Conservation (phyloP, 768 basidiomycete species). For the Tylopilus intermedius region DNA sequence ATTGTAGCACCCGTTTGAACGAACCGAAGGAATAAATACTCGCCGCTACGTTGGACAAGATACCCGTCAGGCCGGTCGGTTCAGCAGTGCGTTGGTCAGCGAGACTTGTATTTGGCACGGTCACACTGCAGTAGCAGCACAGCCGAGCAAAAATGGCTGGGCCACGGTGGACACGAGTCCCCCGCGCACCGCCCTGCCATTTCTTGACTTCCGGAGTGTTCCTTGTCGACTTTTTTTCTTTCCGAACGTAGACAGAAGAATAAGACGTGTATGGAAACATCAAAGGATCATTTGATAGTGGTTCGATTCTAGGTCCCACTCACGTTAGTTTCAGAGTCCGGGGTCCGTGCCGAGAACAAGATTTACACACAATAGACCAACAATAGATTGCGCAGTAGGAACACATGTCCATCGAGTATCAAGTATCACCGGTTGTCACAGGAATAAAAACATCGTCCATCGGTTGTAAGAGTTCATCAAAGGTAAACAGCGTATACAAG, state of each 20-base stretch:
- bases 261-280: neutral
- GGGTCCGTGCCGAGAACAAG: neutral
- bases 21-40: slow-evolving; percentile 11
- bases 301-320: neutral
- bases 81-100: neutral
- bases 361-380: too few species aligned
- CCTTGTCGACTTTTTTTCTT: slow-evolving; percentile 4
- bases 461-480: too few species aligned
- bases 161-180: slow-evolving; percentile 4
- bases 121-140: slow-evolving; percentile 8
- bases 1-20: neutral
- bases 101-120: neutral
- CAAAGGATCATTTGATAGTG: neutral
- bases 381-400: too few species aligned
- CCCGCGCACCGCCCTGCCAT: slow-evolving; percentile 17
- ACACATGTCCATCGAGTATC: too few species aligned
- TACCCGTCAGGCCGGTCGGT: slow-evolving; percentile 19
- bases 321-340: neutral
- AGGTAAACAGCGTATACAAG: too few species aligned
- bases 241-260: neutral
- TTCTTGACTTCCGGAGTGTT: neutral
- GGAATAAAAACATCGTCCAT: too few species aligned
- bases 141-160: slow-evolving; percentile 15
- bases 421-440: too few species aligned
- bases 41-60: neutral